phyloP scores from a whole-genome alignment of 2,329 filamentous ascomycete genomes.

The Apiospora arundinis region DNA sequence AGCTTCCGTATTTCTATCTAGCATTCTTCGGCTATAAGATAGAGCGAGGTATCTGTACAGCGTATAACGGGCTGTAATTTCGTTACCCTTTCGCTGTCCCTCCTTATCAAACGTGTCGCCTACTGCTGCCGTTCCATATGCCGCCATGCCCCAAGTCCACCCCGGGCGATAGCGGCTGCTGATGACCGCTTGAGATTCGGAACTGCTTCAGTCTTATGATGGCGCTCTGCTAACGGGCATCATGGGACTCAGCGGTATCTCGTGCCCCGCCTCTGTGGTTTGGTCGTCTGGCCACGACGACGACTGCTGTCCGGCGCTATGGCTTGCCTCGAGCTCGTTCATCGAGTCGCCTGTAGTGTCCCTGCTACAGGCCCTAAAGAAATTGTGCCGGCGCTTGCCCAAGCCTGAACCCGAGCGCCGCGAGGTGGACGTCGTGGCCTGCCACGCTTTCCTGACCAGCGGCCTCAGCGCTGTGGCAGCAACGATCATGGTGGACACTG shows the following conservation, averaged over 20 bases:
- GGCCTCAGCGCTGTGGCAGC: slow-evolving; percentile 25
- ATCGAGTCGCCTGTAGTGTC: not conserved
- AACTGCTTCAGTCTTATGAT: not conserved
- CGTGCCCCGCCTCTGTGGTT: too few relatives aligned
- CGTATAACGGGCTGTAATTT: too few relatives aligned
- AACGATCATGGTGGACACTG: slow-evolving; percentile 24
- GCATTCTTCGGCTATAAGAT: too few relatives aligned
- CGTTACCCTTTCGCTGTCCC: not conserved
- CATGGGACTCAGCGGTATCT: not conserved
- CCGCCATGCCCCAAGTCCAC: too few relatives aligned
- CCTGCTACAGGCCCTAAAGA: not conserved
- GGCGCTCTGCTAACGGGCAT: not conserved
- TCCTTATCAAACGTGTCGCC: not conserved
- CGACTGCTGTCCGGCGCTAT: too few relatives aligned
- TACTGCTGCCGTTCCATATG: not conserved
- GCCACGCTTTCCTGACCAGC: slow-evolving; percentile 18
- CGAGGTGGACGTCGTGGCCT: not conserved
- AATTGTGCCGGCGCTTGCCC: too few relatives aligned
- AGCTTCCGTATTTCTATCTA: too few relatives aligned
- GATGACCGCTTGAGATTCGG: not conserved
- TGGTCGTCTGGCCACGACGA: too few relatives aligned
- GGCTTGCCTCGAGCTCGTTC: not conserved
- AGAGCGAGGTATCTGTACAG: too few relatives aligned
- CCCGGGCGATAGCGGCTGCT: too few relatives aligned
- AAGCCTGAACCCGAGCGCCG: not conserved